phyloP scores from a whole-genome alignment of 1,284 basidiomycete species.

The Cutaneotrichosporon sp. region DNA sequence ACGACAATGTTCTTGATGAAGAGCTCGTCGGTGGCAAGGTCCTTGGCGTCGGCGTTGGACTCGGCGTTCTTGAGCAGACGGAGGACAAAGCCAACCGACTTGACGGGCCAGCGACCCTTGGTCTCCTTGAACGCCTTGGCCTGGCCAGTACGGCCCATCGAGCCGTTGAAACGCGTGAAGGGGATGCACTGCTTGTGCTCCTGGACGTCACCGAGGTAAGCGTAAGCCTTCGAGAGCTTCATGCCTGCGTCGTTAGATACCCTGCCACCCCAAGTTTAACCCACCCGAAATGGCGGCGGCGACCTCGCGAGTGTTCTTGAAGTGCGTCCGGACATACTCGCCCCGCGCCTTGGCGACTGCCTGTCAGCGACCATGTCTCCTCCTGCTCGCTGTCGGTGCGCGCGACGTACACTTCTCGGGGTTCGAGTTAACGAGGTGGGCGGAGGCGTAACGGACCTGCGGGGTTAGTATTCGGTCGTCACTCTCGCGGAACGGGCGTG shows the following conservation, averaged over 20 bases:
- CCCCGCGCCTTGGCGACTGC: constrained; percentile 85
- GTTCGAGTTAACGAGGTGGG: constrained; percentile 69
- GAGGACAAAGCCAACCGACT: constrained; percentile 93
- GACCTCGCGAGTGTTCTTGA: constrained; percentile 99
- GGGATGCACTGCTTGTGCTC: constrained; percentile 98
- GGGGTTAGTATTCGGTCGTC: constrained; percentile 5
- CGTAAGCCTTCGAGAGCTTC: constrained; percentile 91
- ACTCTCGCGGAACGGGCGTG: too few species aligned
- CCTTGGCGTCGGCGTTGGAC: constrained; percentile 98
- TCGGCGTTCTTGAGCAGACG: constrained; percentile 98
- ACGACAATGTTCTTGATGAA: constrained; percentile 96
- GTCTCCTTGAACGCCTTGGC: constrained; percentile 97
- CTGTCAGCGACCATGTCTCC: constrained; percentile 6
- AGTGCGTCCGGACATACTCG: constrained; percentile 97
- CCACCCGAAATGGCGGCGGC: constrained; percentile 77
- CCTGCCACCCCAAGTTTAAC: constrained; percentile 27
- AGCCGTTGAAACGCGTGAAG: constrained; percentile 94
- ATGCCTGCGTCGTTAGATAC: constrained; percentile 57
- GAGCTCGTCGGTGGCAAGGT: constrained; percentile 86
- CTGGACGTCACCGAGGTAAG: constrained; percentile 88
- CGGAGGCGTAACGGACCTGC: constrained; percentile 84
- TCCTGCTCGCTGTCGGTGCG: constrained; percentile 1
- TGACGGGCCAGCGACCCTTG: constrained; percentile 99
- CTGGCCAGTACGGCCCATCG: constrained; percentile 94
- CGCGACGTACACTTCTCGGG: constrained; percentile 79